These are phyloP conservation scores for Yarrowia deformans DNA, from an alignment of 805 yeast species.

Conservation along the genomic window DNA sequence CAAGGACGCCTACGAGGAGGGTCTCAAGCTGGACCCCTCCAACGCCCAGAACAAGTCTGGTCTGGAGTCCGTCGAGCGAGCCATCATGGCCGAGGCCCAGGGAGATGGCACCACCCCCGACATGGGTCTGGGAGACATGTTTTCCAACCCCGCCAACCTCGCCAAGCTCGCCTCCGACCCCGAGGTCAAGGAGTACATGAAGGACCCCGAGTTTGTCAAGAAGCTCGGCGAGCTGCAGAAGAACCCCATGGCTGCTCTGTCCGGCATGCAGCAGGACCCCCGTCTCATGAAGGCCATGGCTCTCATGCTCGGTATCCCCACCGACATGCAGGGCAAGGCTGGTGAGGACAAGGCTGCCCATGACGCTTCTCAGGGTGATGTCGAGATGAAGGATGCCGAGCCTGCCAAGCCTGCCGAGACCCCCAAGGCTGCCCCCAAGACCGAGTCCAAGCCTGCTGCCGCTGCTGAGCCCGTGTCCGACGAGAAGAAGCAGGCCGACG, in stretches of 20 bases:
- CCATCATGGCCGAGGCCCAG: conserved; percentile 59
- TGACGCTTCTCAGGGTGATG: conserved; percentile 36
- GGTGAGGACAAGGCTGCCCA: conserved; percentile 43
- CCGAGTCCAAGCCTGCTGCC: conserved; percentile 48
- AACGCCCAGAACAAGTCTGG: conserved; percentile 92
- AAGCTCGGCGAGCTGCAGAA: conserved; percentile 62
- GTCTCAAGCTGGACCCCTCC: conserved; percentile 77
- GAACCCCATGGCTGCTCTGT: conserved; percentile 78
- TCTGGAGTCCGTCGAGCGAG: conserved; percentile 68
- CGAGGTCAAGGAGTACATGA: conserved; percentile 83
- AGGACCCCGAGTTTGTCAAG: conserved; percentile 82
- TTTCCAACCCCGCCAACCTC: conserved; percentile 80
- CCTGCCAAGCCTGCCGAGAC: conserved; percentile 41
- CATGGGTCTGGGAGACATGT: conserved; percentile 77
- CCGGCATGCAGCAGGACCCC: conserved; percentile 77
- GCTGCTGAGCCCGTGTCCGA: conserved; percentile 51
- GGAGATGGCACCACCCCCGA: conserved; percentile 61
- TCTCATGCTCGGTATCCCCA: conserved; percentile 78
- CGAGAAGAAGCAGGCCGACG: conserved; percentile 52
- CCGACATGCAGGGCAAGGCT: conserved; percentile 49
- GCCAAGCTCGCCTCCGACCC: conserved; percentile 82
- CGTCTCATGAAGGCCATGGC: conserved; percentile 89
- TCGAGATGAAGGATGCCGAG: conserved; percentile 41
- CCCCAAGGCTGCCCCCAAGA: conserved; percentile 46
- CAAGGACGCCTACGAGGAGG: conserved; percentile 71